phyloP scores from a whole-genome alignment of 768 basidiomycete genomes.

The Boletus barrowsii region DNA sequence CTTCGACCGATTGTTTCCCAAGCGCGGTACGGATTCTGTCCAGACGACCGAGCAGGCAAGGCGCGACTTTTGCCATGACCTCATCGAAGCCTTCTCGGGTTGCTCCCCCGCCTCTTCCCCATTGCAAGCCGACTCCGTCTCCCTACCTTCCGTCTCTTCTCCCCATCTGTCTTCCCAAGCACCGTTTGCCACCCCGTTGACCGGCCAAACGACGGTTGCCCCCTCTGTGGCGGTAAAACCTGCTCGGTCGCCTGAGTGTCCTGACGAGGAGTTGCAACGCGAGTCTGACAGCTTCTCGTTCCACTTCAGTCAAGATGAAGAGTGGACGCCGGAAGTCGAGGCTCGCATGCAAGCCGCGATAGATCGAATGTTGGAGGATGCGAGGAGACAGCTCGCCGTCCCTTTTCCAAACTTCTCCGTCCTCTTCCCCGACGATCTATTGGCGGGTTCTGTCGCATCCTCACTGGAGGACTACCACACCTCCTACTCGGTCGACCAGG shows the following conservation, averaged over 20 bases:
- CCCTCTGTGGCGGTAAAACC: neutral
- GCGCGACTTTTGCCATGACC: constrained; percentile 5
- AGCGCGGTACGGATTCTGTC: neutral
- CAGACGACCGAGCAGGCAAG: constrained; percentile 5
- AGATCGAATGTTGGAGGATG: neutral
- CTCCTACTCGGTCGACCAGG: constrained; percentile 4
- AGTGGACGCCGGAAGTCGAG: constrained; percentile 16
- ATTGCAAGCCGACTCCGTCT: neutral
- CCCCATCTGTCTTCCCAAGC: neutral
- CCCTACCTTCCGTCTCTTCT: too few species aligned
- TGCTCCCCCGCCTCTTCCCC: neutral
- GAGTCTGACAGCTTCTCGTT: constrained; percentile 16
- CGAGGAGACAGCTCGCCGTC: too few species aligned
- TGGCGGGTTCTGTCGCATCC: neutral
- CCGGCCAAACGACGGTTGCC: neutral
- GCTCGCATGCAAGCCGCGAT: constrained; percentile 7
- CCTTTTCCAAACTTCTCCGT: too few species aligned
- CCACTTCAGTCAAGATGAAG: constrained; percentile 10
- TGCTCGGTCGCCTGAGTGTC: constrained; percentile 1
- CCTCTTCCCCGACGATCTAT: constrained; percentile 8
- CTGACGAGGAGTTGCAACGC: constrained; percentile 8
- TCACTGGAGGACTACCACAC: neutral
- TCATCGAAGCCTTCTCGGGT: constrained; percentile 4
- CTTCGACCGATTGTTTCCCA: neutral
- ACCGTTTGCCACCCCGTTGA: neutral